These are phyloP conservation scores for Asterophora parasitica DNA, from an alignment of 768 basidiomycete genomes.

Conservation along the genomic window DNA sequence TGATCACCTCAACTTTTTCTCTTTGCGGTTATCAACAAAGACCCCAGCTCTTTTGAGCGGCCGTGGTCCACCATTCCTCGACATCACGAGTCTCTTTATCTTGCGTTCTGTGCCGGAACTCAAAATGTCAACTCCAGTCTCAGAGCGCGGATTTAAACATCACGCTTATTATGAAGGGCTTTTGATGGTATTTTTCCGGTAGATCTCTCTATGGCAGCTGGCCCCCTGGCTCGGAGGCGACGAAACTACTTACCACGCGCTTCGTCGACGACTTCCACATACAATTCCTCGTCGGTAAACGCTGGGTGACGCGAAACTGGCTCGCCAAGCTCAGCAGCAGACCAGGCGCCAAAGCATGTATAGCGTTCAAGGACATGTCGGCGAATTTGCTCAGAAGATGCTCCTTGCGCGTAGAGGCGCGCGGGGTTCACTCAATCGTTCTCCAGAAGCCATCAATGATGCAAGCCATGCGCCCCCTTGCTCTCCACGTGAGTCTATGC, in stretches of 20 bases:
- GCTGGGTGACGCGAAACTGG: too few relatives aligned
- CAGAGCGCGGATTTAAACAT: conserved; percentile 1
- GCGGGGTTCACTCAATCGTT: background rate
- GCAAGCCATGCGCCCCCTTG: background rate
- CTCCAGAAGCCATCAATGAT: background rate
- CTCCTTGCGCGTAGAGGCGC: background rate
- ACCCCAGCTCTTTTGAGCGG: background rate
- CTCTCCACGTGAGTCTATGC: conserved; percentile 20
- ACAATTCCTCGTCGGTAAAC: background rate
- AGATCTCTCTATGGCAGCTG: too few relatives aligned
- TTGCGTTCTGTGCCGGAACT: too few relatives aligned
- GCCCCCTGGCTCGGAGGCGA: background rate
- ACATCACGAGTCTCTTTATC: background rate
- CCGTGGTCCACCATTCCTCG: background rate
- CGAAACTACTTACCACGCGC: too few relatives aligned
- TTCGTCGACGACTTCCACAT: background rate
- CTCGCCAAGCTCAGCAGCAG: too few relatives aligned
- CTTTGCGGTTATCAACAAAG: background rate
- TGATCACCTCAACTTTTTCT: background rate
- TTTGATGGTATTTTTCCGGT: background rate
- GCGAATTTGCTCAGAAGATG: background rate
- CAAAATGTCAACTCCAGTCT: background rate
- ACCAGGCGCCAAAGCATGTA: too few relatives aligned
- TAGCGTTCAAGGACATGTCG: background rate
- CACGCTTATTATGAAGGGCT: background rate